Percentiles rank a stretch among this genome's conserved stretches.
These are phyloP conservation scores for Penicillium palitans DNA, from an alignment of 2,329 filamentous ascomycete genomes.

Conservation along the genomic window DNA sequence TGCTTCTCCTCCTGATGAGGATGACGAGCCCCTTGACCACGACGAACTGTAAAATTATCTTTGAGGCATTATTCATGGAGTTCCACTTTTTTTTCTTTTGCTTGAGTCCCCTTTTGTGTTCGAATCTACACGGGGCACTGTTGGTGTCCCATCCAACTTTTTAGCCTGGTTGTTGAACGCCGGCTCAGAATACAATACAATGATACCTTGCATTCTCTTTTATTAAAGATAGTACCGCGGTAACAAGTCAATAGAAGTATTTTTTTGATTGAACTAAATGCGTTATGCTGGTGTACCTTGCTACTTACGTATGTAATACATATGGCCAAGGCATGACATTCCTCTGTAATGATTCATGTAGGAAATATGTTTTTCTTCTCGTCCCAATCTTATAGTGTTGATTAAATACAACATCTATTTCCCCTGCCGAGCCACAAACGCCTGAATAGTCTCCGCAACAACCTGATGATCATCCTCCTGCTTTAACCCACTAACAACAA, in stretches of 20 bases:
- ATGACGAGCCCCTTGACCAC: constrained; percentile 69
- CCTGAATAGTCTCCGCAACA: constrained; percentile 67
- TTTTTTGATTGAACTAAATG: neutral
- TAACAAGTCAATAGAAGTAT: neutral
- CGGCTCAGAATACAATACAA: constrained; percentile 21
- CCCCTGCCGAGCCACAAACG: constrained; percentile 40
- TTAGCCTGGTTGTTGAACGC: constrained; percentile 1
- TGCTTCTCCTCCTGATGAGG: constrained; percentile 64
- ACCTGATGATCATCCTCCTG: constrained; percentile 77
- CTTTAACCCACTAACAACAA: constrained; percentile 74
- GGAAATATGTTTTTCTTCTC: neutral
- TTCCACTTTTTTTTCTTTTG: constrained; percentile 30
- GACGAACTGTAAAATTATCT: constrained; percentile 71
- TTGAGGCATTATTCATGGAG: constrained; percentile 40
- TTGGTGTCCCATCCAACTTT: constrained; percentile 9
- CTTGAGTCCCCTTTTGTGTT: constrained; percentile 25
- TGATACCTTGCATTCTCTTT: constrained; percentile 23
- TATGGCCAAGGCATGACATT: neutral
- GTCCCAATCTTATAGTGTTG: neutral
- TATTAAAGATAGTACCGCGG: neutral
- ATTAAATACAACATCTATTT: constrained; percentile 10
- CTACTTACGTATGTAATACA: neutral
- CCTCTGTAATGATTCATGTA: neutral
- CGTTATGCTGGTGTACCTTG: neutral
- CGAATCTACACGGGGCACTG: constrained; percentile 14